A percentile compares a stretch with the other conserved stretches of the same genome.
phyloP scores from a whole-genome alignment of 2,329 filamentous ascomycete species.

The Colletotrichum orchidophilum region DNA sequence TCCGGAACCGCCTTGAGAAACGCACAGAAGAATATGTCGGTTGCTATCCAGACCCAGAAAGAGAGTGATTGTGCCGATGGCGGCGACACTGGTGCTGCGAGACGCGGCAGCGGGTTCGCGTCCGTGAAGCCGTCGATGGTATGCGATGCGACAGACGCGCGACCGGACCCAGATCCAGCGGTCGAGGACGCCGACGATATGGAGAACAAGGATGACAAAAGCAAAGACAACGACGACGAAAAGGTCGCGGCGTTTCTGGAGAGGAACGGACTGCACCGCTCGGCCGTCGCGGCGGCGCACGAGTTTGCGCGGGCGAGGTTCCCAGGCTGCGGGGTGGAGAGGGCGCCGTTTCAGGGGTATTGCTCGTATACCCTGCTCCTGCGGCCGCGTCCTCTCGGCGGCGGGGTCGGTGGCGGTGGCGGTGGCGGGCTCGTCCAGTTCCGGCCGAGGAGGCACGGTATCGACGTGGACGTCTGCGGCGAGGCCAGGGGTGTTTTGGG shows the following conservation, averaged over 20 bases:
- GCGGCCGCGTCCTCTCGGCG: constrained; percentile 38
- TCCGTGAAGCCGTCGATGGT: too few relatives aligned
- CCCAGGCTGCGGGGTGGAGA: constrained; percentile 40
- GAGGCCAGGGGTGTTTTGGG: constrained; percentile 52
- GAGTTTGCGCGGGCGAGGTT: constrained; percentile 45
- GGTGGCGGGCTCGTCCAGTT: constrained; percentile 55
- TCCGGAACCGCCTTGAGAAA: not conserved
- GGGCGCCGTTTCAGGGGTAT: constrained; percentile 56
- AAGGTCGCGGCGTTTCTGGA: constrained; percentile 18
- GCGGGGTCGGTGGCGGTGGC: not conserved
- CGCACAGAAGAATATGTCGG: not conserved
- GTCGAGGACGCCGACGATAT: not conserved
- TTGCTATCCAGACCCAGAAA: not conserved
- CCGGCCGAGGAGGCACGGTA: constrained; percentile 51
- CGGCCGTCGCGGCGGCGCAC: constrained; percentile 31
- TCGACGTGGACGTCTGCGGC: constrained; percentile 49
- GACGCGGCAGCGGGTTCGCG: too few relatives aligned
- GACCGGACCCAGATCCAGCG: too few relatives aligned
- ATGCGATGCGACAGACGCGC: too few relatives aligned
- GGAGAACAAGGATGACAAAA: not conserved
- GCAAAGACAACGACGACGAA: not conserved
- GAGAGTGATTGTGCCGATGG: too few relatives aligned
- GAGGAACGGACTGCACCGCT: not conserved
- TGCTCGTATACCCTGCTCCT: constrained; percentile 61
- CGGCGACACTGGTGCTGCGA: too few relatives aligned